Percentiles rank a stretch among this genome's conserved stretches.
Evolutionary conservation across 805 yeast species (phyloP).

Genomic region (Hermanozyma aechmeae): DNA sequence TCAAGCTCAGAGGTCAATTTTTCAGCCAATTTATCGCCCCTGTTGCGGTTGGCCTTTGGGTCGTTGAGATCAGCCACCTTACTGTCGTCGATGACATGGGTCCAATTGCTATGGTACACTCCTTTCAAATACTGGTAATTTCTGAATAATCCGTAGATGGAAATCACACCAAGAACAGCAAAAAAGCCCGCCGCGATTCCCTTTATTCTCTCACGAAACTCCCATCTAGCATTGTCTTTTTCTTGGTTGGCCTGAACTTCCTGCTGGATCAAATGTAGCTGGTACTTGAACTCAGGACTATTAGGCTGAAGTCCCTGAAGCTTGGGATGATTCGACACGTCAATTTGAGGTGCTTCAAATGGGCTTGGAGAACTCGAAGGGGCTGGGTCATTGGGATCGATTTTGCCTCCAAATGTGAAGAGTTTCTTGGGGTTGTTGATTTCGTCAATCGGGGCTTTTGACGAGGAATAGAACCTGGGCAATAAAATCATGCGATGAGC

Average conservation of each 20-base stretch:
- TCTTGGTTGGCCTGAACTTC: constrained; percentile 17
- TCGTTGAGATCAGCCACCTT: constrained; percentile 25
- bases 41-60: constrained; percentile 20
- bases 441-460: no score
- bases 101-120: constrained; percentile 21
- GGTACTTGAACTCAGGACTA: constrained; percentile 28
- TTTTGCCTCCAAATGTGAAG: constrained; percentile 18
- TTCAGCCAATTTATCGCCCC: constrained; percentile 14
- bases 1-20: constrained; percentile 16
- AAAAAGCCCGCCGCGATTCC: constrained; percentile 35
- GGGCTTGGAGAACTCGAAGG: no score
- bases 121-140: constrained; percentile 33
- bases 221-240: constrained; percentile 21
- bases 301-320: constrained; percentile 18
- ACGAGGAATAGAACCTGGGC: no score
- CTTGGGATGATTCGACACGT: constrained; percentile 23
- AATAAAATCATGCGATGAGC: no score
- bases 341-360: constrained; percentile 13
- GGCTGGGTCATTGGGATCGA: no score
- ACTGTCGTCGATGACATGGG: constrained; percentile 27
- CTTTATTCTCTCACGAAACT: constrained; percentile 34
- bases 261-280: constrained; percentile 17
- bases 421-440: constrained; percentile 26
- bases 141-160: constrained; percentile 32
- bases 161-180: constrained; percentile 28